Base-by-base conservation (phyloP, 108 stramenopile species). In the Phaeodactylum tricornutum region DNA sequence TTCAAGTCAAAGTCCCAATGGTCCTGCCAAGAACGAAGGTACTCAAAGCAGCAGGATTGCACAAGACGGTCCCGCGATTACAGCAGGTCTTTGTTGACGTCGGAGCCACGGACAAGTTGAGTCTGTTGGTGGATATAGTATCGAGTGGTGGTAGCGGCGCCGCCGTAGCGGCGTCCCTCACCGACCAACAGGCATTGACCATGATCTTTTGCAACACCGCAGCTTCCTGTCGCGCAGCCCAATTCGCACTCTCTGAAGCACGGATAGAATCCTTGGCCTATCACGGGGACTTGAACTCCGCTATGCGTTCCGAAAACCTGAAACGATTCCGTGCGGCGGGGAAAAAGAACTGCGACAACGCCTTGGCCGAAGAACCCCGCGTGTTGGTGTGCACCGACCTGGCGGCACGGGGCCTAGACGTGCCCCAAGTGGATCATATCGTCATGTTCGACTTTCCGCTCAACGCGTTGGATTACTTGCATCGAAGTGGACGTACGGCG, bases 191-290 rank as follows among this genome's bases (percentile, higher is more conserved):
- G 20, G 45, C 71, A 11, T 53, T 71, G 28, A 86, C 92, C 22
- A 62, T 96, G 46, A 70, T 98, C 17, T 98, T 98, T 66, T 98
- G 97, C 74, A 92, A 92, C 63, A 94, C 87, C 17, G 80, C 91
- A 17, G 43, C 66, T 24, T 72, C 75, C 17, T 74, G 77, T 42
- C 71, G 78, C 9, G 81, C 87, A 0, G 81, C 61, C 3, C 87
- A 84, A 50, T 77, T 85, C 71, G 81, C 78, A 0, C 53, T 92
- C 14, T 67, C 74, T 17, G 85, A 90, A 66, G 62, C 75, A 17
- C 69, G 78, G 4, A 78, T 88, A 21, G 36, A 67, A 9, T 57
- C 58, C 19, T 47, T 86, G 28, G 72, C 66, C 17, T 88, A 87
- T 72, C 92, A 93, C 46, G 87, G 85, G 14, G 87, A 88, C 28